Evolutionary conservation across 108 stramenopile species (phyloP).

Genomic region (Aurantiochytrium sp.): DNA sequence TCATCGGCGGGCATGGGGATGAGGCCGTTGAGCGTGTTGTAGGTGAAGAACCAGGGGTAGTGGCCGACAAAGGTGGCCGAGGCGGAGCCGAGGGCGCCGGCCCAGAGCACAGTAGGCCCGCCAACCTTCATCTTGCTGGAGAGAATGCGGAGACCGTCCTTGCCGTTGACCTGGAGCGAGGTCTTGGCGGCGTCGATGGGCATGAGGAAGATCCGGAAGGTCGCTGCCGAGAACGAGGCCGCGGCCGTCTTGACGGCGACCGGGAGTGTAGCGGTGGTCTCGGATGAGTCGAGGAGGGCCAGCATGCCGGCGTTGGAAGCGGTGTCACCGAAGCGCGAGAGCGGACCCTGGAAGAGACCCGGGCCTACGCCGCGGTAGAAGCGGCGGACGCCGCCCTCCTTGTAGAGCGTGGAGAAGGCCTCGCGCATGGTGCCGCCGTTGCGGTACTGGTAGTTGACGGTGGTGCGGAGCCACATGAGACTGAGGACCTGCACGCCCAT

Average conservation of each 20-base stretch:
- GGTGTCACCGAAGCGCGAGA: conserved; percentile 93
- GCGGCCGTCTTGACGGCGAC: conserved; percentile 80
- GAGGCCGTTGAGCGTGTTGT: conserved; percentile 81
- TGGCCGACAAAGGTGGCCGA: conserved; percentile 94
- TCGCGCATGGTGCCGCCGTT: conserved; percentile 83
- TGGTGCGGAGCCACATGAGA: conserved; percentile 96
- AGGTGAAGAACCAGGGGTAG: conserved; percentile 92
- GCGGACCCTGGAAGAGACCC: conserved; percentile 83
- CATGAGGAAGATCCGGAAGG: conserved; percentile 91
- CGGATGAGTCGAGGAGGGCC: conserved; percentile 62
- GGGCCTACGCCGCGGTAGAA: conserved; percentile 90
- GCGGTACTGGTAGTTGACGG: conserved; percentile 96
- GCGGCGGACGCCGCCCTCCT: conserved; percentile 89
- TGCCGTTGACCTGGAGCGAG: conserved; percentile 94
- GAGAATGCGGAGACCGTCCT: conserved; percentile 74
- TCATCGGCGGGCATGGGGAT: conserved; percentile 74
- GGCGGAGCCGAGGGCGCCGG: conserved; percentile 83
- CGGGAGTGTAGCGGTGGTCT: conserved; percentile 57
- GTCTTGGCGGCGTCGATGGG: conserved; percentile 83
- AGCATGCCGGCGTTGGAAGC: conserved; percentile 91
- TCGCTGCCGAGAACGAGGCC: conserved; percentile 75
- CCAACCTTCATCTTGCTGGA: conserved; percentile 74
- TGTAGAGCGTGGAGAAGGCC: conserved; percentile 81
- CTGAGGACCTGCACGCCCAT: conserved; percentile 76
- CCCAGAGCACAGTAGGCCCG: conserved; percentile 81